These are phyloP conservation scores for Cornus florida DNA, from an alignment of 148 eudicot species.

Conservation along the genomic window DNA sequence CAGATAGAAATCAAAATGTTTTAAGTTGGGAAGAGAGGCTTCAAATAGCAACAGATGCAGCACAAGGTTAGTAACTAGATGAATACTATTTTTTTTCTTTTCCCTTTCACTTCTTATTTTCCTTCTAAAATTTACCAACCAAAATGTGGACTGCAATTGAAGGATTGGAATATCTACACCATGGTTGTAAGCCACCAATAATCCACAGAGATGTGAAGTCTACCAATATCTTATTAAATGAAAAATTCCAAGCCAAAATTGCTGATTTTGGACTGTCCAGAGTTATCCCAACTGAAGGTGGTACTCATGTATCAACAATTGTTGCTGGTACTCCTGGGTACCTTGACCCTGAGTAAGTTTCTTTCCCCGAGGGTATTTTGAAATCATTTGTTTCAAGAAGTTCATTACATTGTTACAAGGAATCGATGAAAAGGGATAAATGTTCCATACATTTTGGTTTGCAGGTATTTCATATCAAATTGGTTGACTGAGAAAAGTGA, in stretches of 20 bases:
- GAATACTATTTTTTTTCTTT: background rate
- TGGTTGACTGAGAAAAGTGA: slow-evolving; percentile 23
- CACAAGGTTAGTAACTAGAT: slow-evolving; percentile 29
- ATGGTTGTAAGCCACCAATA: background rate
- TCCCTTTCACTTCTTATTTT: background rate
- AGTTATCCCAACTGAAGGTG: slow-evolving; percentile 1
- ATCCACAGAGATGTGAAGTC: background rate
- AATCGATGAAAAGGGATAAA: background rate
- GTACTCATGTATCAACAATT: slow-evolving; percentile 11
- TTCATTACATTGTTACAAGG: background rate
- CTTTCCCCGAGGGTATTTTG: background rate
- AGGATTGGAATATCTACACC: background rate
- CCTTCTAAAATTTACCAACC: background rate
- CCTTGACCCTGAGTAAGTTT: slow-evolving; percentile 27
- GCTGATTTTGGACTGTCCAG: slow-evolving; percentile 33
- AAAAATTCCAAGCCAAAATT: slow-evolving; percentile 12
- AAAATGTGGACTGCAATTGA: background rate
- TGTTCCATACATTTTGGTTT: background rate
- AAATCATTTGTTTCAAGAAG: background rate
- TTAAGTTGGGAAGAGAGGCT: slow-evolving; percentile 37
- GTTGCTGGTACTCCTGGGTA: slow-evolving; percentile 28
- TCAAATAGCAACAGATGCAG: slow-evolving; percentile 35
- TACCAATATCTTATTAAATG: background rate
- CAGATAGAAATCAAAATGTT: slow-evolving; percentile 16
- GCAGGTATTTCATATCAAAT: slow-evolving; percentile 18